Base-by-base conservation (phyloP, 2,329 filamentous ascomycete genomes). In the Alternaria brassicae region DNA sequence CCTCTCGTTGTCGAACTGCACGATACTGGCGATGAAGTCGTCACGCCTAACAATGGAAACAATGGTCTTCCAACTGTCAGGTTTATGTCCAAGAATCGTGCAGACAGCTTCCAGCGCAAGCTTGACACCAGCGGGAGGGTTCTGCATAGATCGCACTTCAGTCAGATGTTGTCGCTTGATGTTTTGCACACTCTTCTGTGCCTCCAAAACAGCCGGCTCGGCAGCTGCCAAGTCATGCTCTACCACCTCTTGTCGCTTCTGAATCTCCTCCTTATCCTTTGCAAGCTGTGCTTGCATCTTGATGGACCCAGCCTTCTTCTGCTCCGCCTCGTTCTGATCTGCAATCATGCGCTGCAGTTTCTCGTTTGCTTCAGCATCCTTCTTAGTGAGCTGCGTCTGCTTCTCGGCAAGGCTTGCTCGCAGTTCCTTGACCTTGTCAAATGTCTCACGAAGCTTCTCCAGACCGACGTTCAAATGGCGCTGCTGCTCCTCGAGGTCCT, bases 91-190 rank as follows among this genome's bases (percentile, higher is more conserved):
- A 54, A 99, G 87, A 47, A 99, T 82, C 0, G 93, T 95, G 81
- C 95, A 98, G 6, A 99, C 96, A n/a, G 95, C 92, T 75, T 98
- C 94, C 58, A 99, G 85, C 2, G 95, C 92, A 69, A 98, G 87
- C 73, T 92, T 90, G 69, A 99, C 96, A 83, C 93, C 92, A 68
- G 88, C 85, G 8, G 95, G 95, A 6, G 95, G 95, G 71, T 92
- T 96, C 67, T 89, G 88, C 95, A 99, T 98, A 66, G 94, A 97
- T 75, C 95, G 89, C 50, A 99, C 94, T 88, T 99, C 95, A 12
- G 93, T 97, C 66, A 99, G 85, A 78, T 99, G 95, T 77, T 97
- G 93, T 75, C 91, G 89, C 83, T 98, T 99, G 83, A 99, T 99
- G 83, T 96, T 97, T 82, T 91, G 95, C 78, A 99, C 96, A 80